Base-by-base conservation (phyloP, 208 protist genomes). In the Borovskyia barvae region DNA sequence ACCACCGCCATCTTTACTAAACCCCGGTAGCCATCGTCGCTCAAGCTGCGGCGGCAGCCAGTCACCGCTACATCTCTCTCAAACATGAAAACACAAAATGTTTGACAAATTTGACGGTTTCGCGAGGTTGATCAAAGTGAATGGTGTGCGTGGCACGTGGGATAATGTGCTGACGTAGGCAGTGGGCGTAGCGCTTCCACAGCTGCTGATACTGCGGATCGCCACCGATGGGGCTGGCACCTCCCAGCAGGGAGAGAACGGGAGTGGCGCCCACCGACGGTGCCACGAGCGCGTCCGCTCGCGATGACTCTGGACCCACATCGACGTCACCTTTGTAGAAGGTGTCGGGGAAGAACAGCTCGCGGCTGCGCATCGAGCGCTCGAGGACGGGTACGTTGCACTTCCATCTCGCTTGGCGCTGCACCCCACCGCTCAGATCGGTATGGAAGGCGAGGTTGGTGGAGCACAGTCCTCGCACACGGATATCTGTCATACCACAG, bases 221-320 rank as follows among this genome's bases (percentile, higher is more conserved):
- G 1, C 59, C 63, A 0, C 82, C 82, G 12, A 90, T 70, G 8
- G 75, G 75, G 37, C 75, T 86, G 14, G 42, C 47, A 2, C 55
- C 75, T 25, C 78, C 78, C 15, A 90, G 78, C 14, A 90, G 29
- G 7, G 72, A 86, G 9, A 84, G 61, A 46, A 86, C 66, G 28
- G 73, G 76, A 14, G 72, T 61, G 1, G 14, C 26, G 5, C 42
- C 59, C 9, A 69, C 39, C 25, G 49, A 39, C 9, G 52, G 62
- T 5, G 1, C 24, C 32, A 29, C 5, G 6, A 26, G 32, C 19
- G 32, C 49, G 11, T 28, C 0, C 26, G n/a, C n/a, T n/a, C n/a
- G n/a, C n/a, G n/a, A n/a, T 39, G 33, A 39, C 33, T 14, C 14
- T 39, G 33, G 7, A 14, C 7, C 33, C 33, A 39, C 5, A 35